Evolutionary conservation across 2,329 filamentous ascomycete species (phyloP).

Genomic region (Curvularia hawaiiensis): DNA sequence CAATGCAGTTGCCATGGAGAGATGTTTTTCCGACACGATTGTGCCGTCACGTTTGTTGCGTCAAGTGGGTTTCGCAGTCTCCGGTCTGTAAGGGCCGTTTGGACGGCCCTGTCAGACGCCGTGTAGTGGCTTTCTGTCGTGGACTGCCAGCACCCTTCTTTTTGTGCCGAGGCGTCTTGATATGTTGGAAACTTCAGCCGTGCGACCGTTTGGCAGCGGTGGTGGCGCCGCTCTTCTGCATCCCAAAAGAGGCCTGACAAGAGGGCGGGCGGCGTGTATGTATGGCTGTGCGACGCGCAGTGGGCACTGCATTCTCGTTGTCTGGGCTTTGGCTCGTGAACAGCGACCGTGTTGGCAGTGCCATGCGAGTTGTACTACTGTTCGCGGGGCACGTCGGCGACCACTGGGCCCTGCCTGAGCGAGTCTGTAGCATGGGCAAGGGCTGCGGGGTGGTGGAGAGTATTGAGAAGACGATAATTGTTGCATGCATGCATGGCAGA

Average conservation of each 20-base stretch:
- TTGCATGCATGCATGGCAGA: slow-evolving; percentile 3
- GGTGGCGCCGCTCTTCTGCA: slow-evolving; percentile 20
- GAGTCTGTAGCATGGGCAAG: neutral
- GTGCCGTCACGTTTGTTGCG: neutral
- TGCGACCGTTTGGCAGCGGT: slow-evolving; percentile 22
- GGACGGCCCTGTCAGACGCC: slow-evolving; percentile 3
- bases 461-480: slow-evolving; percentile 1
- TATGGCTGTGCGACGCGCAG: slow-evolving; percentile 11
- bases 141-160: slow-evolving; percentile 27
- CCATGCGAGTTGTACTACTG: slow-evolving; percentile 26
- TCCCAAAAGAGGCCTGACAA: slow-evolving; percentile 26
- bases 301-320: slow-evolving; percentile 23
- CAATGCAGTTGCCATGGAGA: neutral
- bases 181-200: slow-evolving; percentile 28
- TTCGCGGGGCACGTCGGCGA: slow-evolving; percentile 21
- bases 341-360: slow-evolving; percentile 34
- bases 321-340: slow-evolving; percentile 18
- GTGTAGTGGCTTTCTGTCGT: slow-evolving; percentile 28
- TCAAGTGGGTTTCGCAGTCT: neutral
- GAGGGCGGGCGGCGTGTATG: slow-evolving; percentile 11
- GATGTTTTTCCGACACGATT: neutral
- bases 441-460: neutral
- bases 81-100: neutral
- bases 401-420: slow-evolving; percentile 19
- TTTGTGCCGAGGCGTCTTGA: slow-evolving; percentile 14